Percentiles rank a stretch among this genome's conserved stretches.
phyloP scores from a whole-genome alignment of 2,329 filamentous ascomycete genomes.

The Alternaria triticimaculans region DNA sequence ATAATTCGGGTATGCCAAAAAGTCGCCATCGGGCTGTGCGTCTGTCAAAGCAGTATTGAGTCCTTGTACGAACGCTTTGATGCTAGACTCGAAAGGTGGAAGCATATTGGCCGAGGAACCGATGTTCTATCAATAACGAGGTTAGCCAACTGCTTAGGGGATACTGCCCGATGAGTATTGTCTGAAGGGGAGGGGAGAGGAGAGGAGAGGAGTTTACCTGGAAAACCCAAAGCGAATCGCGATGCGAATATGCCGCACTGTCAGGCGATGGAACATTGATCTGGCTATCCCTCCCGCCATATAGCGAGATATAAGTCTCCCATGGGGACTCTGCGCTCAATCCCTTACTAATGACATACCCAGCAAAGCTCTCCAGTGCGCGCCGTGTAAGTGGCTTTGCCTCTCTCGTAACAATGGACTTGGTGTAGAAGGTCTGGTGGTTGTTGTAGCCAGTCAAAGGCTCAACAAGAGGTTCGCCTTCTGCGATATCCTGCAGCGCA shows the following conservation, averaged over 20 bases:
- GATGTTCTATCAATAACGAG: not conserved
- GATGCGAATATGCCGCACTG: slow-evolving; percentile 1
- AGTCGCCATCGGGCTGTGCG: slow-evolving; percentile 6
- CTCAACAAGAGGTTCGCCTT: slow-evolving; percentile 10
- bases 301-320: slow-evolving; percentile 2
- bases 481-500: slow-evolving; percentile 6
- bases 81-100: slow-evolving; percentile 2
- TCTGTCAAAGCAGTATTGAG: slow-evolving; percentile 4
- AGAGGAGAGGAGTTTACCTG: slow-evolving; percentile 2
- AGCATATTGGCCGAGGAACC: slow-evolving; percentile 1
- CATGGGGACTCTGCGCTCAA: not conserved
- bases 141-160: not conserved
- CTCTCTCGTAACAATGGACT: slow-evolving; percentile 10
- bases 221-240: slow-evolving; percentile 9
- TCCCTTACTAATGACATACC: not conserved
- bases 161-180: not conserved
- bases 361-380: slow-evolving; percentile 1
- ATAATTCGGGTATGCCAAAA: slow-evolving; percentile 10
- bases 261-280: slow-evolving; percentile 2
- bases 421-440: slow-evolving; percentile 9
- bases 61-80: slow-evolving; percentile 4
- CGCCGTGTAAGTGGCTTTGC: slow-evolving; percentile 1
- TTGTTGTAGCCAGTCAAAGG: slow-evolving; percentile 6
- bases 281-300: slow-evolving; percentile 8
- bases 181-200: not conserved